A percentile compares a stretch with the other conserved stretches of the same genome.
These are phyloP conservation scores for Globisporangium paroecandrum DNA, from an alignment of 352 stramenopile species.

Conservation along the genomic window DNA sequence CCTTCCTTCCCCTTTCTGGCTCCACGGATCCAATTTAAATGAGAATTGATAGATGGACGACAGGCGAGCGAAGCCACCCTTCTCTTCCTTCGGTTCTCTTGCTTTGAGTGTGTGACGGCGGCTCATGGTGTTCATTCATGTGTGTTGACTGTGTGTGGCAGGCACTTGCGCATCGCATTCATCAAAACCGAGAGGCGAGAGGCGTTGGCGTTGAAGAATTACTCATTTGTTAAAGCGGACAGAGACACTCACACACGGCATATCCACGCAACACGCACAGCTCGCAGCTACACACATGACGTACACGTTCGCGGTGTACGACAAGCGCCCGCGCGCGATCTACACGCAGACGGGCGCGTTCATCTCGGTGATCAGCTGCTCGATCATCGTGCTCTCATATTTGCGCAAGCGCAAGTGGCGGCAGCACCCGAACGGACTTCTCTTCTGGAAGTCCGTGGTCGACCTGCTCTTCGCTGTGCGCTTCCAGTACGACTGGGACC, in stretches of 20 bases:
- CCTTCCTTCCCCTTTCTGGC: not conserved
- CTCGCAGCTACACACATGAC: slow-evolving; percentile 4
- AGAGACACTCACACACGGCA: not conserved
- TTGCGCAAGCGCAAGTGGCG: slow-evolving; percentile 63
- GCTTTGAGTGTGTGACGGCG: not conserved
- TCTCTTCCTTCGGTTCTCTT: not conserved
- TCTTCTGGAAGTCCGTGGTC: slow-evolving; percentile 79
- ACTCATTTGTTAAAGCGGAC: not conserved
- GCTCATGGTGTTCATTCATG: not conserved
- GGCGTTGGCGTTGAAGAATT: not conserved
- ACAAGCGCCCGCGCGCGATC: slow-evolving; percentile 35
- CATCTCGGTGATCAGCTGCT: slow-evolving; percentile 75
- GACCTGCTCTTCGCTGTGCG: slow-evolving; percentile 74
- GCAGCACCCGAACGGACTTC: slow-evolving; percentile 76
- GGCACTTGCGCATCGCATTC: not conserved
- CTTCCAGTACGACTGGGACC: slow-evolving; percentile 70
- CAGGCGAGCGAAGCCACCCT: not conserved
- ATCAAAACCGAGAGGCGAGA: not conserved
- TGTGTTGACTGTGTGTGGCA: not conserved
- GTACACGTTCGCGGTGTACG: slow-evolving; percentile 21
- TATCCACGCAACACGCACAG: not conserved
- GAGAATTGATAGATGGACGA: not conserved
- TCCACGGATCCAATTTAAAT: not conserved
- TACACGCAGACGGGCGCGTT: slow-evolving; percentile 64
- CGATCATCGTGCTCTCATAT: slow-evolving; percentile 67